Conservation (phyloP, 2,329 filamentous ascomycete species). For the Stemphylium beticola region DNA sequence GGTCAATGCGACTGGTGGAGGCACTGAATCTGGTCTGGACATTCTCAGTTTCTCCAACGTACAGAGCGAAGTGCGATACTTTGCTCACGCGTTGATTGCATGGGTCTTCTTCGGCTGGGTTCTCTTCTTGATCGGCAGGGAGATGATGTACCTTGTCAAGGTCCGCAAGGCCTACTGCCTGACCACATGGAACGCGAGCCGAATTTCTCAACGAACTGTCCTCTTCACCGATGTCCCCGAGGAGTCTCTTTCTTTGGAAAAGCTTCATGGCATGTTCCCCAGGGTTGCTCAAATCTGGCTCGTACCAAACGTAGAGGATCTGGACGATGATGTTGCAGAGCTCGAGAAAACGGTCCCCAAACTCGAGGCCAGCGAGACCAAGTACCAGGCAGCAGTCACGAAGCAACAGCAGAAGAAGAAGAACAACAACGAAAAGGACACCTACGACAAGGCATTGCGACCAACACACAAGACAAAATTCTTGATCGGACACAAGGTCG, state of each 20-base stretch:
- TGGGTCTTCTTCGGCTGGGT: constrained; percentile 53
- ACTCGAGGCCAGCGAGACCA: constrained; percentile 54
- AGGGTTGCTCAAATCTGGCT: constrained; percentile 54
- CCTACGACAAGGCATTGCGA: constrained; percentile 67
- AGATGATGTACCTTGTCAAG: constrained; percentile 55
- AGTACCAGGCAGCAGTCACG: constrained; percentile 32
- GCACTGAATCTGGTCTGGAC: constrained; percentile 46
- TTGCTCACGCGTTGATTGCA: constrained; percentile 53
- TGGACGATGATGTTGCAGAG: constrained; percentile 52
- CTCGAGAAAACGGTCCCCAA: constrained; percentile 52
- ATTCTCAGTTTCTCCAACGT: constrained; percentile 35
- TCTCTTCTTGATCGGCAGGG: constrained; percentile 53
- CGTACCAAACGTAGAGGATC: constrained; percentile 53
- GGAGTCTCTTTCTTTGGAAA: constrained; percentile 44
- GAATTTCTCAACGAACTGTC: constrained; percentile 55
- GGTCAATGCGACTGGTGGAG: constrained; percentile 52
- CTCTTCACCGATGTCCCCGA: constrained; percentile 56
- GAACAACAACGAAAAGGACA: constrained; percentile 59
- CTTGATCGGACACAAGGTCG: constrained; percentile 52
- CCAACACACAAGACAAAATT: constrained; percentile 50
- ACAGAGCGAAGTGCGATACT: constrained; percentile 44
- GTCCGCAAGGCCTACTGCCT: constrained; percentile 56
- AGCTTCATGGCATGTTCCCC: constrained; percentile 48
- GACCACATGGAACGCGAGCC: constrained; percentile 51
- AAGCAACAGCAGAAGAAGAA: constrained; percentile 7